Evolutionary conservation across 148 eudicot species (phyloP), one percentile per base, ranked within the genome.

Genomic region (Fallopia convolvulus): DNA sequence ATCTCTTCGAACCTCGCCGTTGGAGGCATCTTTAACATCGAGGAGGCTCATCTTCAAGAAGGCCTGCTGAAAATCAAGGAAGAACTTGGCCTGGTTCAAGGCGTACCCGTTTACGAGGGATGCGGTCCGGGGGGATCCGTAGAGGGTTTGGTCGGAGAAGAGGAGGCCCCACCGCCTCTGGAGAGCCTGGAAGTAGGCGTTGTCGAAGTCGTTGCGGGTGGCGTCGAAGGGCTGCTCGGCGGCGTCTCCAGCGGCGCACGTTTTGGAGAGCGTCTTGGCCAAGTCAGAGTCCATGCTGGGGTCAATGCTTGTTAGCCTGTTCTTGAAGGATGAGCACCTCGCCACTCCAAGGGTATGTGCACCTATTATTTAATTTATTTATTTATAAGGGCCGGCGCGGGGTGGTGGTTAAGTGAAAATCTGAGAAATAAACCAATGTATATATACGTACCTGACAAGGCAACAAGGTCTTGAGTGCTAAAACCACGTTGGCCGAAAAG

Each of bases 271-370:
- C 8, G 86, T 82, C 63, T 76, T 87, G 18, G 85, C 84, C 58
- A 94, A 94, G 73, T 84, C 80, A 2, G 88, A 55, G 73, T 90
- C 88, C n/a, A 94, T 17, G 36, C 47, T 82, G 13, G 97, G 94
- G 42, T 94, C 97, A 32, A 77, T 60, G 5, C 85, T 88, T 49
- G 78, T 82, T 78, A 94, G 48, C 30, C 98, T 81, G 75, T 63
- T 65, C 76, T 94, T 94, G 93, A 94, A 94, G 30, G 97, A 90
- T 53, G 93, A 82, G 77, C 97, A 94, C 76, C 97, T 84, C 68
- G 98, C 95, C 46, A 88, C 97, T 75, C 98, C 98, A 23, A 94
- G 85, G 15, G 98, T 94, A 50, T 94, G 98, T 3, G 82, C 98
- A 52, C 98, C 98, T 94, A 44, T 53, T 13, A 13, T 14, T 26